Conservation (phyloP, 371 early-diverging fungal species). For the Batrachochytrium dendrobatidis region DNA sequence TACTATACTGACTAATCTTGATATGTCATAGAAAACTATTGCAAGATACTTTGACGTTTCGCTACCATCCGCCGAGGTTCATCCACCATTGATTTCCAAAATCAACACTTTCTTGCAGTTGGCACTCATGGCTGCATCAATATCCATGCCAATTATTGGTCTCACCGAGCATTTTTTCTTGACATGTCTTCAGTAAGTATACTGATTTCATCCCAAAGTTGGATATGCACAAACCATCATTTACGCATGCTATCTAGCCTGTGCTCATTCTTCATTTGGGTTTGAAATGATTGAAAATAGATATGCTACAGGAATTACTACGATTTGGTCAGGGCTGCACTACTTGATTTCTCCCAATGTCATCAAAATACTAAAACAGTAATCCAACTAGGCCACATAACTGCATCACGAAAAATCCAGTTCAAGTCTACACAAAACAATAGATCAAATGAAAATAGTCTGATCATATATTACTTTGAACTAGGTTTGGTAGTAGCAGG, state of each 20-base stretch:
- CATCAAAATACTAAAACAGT: conserved; percentile 9
- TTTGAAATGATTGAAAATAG: no score
- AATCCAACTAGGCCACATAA: no score
- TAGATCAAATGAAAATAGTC: no score
- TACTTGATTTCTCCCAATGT: conserved; percentile 13
- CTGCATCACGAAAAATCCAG: no score
- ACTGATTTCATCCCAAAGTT: no score
- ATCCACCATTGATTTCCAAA: conserved; percentile 79
- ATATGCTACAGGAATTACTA: conserved; percentile 17
- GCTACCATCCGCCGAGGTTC: conserved; percentile 85
- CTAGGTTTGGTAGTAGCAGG: no score
- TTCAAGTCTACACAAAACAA: no score
- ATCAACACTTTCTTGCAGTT: conserved; percentile 88
- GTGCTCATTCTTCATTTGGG: no score
- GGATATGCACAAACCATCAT: no score
- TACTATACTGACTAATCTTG: not conserved
- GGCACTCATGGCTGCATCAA: conserved; percentile 62
- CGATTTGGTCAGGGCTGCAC: conserved; percentile 22
- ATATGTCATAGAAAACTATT: conserved; percentile 61
- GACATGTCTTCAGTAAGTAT: conserved; percentile 28
- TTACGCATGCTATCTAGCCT: no score
- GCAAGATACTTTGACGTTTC: conserved; percentile 80
- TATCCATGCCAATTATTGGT: conserved; percentile 60
- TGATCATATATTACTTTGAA: no score
- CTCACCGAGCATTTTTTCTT: conserved; percentile 34